Percentiles rank a stretch among this genome's conserved stretches.
Evolutionary conservation across 495 filamentous ascomycete species (phyloP).

Genomic region (Aspergillus nanangensis): DNA sequence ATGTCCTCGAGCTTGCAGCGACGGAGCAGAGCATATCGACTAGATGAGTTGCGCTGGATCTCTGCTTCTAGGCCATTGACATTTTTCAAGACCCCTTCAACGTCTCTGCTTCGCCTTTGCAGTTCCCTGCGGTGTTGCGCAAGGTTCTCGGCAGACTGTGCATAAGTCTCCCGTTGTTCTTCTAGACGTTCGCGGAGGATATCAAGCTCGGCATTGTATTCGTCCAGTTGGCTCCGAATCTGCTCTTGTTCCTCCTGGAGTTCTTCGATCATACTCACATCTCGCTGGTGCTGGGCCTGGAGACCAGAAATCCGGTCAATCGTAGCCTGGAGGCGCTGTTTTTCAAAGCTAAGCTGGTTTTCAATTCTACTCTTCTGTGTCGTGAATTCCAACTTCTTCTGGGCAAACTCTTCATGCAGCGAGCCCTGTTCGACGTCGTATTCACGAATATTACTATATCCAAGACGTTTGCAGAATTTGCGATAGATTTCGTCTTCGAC

Average conservation of each 20-base stretch:
- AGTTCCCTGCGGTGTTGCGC: conserved; percentile 76
- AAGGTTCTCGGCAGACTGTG: conserved; percentile 70
- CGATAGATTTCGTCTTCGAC: conserved; percentile 89
- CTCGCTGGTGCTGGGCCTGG: conserved; percentile 59
- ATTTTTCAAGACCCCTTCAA: conserved; percentile 73
- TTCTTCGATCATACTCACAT: conserved; percentile 59
- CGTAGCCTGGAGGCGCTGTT: conserved; percentile 60
- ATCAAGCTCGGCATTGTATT: conserved; percentile 71
- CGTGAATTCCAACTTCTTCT: conserved; percentile 81
- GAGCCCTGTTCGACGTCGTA: conserved; percentile 93
- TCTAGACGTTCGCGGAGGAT: conserved; percentile 68
- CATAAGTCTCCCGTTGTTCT: conserved; percentile 58
- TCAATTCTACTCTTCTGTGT: conserved; percentile 78
- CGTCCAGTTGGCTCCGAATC: conserved; percentile 68
- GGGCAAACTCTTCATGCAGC: conserved; percentile 78
- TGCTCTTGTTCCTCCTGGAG: conserved; percentile 69
- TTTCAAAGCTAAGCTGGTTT: conserved; percentile 75
- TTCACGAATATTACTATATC: conserved; percentile 82
- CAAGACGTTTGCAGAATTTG: conserved; percentile 80
- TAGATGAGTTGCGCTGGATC: conserved; percentile 75
- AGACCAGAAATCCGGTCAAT: conserved; percentile 64
- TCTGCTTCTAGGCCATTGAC: conserved; percentile 75
- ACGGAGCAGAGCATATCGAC: conserved; percentile 76
- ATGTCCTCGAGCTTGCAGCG: conserved; percentile 93
- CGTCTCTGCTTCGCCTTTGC: conserved; percentile 74